Conservation (phyloP, 1,284 basidiomycete genomes). For the Leccinum cinnamomeum region DNA sequence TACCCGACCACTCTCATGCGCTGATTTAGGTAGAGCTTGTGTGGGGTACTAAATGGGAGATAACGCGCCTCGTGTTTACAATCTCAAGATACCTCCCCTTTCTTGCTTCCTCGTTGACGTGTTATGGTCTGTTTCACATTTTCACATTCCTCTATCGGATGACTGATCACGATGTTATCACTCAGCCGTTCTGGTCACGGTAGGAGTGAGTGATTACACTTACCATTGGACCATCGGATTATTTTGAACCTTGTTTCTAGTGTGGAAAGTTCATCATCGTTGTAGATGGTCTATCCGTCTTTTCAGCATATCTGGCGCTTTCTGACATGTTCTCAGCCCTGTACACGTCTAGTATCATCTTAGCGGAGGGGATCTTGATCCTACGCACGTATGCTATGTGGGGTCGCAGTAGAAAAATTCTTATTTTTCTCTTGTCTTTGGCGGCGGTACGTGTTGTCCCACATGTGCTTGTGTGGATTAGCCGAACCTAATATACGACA, state of each 20-base stretch:
- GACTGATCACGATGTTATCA: conserved; percentile 1
- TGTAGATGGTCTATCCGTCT: too few relatives aligned
- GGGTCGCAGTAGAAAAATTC: conserved; percentile 22
- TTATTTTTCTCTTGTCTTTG: conserved; percentile 22
- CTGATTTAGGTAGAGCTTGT: neutral
- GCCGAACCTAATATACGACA: neutral
- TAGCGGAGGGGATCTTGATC: too few relatives aligned
- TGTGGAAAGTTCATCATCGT: too few relatives aligned
- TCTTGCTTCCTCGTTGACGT: neutral
- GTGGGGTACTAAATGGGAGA: neutral
- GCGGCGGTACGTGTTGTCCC: conserved; percentile 18
- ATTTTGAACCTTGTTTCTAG: neutral
- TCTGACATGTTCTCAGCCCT: too few relatives aligned
- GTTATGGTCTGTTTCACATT: conserved; percentile 21
- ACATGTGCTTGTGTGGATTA: neutral
- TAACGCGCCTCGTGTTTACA: neutral
- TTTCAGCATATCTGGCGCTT: too few relatives aligned
- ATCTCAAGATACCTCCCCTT: neutral
- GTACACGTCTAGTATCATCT: too few relatives aligned
- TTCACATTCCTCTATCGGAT: neutral
- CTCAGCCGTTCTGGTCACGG: conserved; percentile 10
- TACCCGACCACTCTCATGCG: neutral
- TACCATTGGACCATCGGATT: neutral
- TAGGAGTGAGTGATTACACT: conserved; percentile 9
- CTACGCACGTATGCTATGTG: conserved; percentile 13